Evolutionary conservation across 805 yeast species (phyloP), one percentile per base, ranked within the genome.

Genomic region (Candida tibetensis): DNA sequence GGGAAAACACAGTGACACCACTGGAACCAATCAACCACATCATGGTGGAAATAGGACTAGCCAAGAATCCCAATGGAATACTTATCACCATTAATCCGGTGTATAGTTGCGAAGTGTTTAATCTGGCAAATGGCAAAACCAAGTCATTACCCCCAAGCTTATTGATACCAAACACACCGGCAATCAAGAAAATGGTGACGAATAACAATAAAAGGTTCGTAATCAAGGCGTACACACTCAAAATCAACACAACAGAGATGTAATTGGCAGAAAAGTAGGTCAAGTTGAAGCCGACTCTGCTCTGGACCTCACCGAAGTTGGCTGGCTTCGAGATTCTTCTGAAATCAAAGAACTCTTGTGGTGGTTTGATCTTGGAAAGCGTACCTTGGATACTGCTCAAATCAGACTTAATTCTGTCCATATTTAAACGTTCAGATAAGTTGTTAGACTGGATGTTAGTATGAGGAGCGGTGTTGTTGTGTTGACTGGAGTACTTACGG

Each of bases 1-100:
- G 99, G 3, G 88, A 75, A 32, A 89, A 66, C 28, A 91, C 85
- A 26, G 84, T 61, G 33, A 82, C 82, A 18, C 83, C 82, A 28
- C 93, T 82, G 12, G 95, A 85, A 51, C 95, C 93, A 50, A 85
- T 75, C 50, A 91, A 76, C 98, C 98, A 93, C 71, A 93, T 73
- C 61, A 93, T 61, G 4, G 97, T 85, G 36, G 91, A 77, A 46
- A 93, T 71, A 18, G 98, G 97, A 48, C 91, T 82, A 16, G 97
- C 95, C 46, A 88, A 69, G 53, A 93, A 76, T 17, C 91, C 91
- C 49, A 87, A 72, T 6, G 95, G 95, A 32, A 87, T 69, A 30
- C 88, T 78, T 43, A 91, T 71, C 46, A 88, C 71, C 40, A 87
- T 64, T 51, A 93, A 72, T 8, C 81, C 88, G 17, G 95, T 86